Evolutionary conservation across 176 grass and related monocot species (phyloP).

Genomic region (Chrysopogon serrulatus): DNA sequence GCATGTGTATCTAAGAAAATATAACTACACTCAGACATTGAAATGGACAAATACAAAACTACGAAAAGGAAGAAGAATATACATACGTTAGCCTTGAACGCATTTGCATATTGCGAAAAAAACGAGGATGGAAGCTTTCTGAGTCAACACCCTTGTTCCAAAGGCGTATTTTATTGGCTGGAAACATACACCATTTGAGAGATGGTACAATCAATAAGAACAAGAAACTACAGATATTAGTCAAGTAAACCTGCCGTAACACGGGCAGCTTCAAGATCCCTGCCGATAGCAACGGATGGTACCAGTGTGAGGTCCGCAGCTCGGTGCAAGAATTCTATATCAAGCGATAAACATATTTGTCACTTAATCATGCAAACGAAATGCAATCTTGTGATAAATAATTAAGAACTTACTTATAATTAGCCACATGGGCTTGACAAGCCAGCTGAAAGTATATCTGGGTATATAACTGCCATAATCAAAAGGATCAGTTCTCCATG

Average conservation of each 20-base stretch:
- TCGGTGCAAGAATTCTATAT: constrained; percentile 78
- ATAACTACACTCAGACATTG: background rate
- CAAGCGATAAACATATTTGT: constrained; percentile 3
- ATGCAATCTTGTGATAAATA: background rate
- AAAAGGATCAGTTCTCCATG: constrained; percentile 10
- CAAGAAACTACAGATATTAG: background rate
- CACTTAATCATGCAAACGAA: background rate
- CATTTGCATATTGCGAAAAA: constrained; percentile 72
- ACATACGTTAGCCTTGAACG: constrained; percentile 75
- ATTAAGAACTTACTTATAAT: constrained; percentile 74
- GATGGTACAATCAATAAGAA: background rate
- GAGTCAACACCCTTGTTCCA: constrained; percentile 98
- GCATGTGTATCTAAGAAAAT: background rate
- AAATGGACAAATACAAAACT: background rate
- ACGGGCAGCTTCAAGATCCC: constrained; percentile 75
- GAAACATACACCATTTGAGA: constrained; percentile 24
- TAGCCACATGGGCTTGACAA: constrained; percentile 96
- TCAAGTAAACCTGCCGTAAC: constrained; percentile 71
- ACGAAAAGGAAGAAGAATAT: background rate
- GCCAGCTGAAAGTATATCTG: constrained; percentile 98
- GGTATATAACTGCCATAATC: constrained; percentile 74
- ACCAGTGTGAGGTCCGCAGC: constrained; percentile 83
- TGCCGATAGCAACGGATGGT: constrained; percentile 80
- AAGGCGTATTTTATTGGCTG: constrained; percentile 94
- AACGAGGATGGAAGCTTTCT: constrained; percentile 89